These are phyloP conservation scores for Pythium phragmitis DNA, from an alignment of 352 stramenopile species.

Conservation along the genomic window DNA sequence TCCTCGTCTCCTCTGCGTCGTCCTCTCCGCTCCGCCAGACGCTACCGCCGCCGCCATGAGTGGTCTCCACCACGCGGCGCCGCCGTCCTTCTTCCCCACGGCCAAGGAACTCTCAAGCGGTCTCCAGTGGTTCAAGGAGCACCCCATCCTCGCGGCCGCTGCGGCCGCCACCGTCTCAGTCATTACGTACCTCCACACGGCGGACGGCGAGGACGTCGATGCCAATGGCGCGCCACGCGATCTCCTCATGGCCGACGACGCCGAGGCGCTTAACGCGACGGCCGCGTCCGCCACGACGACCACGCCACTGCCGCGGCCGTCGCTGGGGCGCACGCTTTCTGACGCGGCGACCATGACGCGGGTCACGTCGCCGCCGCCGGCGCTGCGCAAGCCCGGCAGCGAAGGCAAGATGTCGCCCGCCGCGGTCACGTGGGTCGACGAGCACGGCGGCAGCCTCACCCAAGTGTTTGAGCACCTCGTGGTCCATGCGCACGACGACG, in stretches of 20 bases:
- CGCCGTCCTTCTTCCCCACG: conserved; percentile 82
- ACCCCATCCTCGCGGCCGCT: conserved; percentile 74
- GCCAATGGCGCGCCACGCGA: not conserved
- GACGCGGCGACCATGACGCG: not conserved
- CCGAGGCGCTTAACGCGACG: not conserved
- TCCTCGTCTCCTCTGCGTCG: not conserved
- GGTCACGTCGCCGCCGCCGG: conserved; percentile 22
- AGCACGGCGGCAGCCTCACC: conserved; percentile 74
- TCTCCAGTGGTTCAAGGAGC: conserved; percentile 85
- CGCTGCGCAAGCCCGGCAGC: conserved; percentile 29
- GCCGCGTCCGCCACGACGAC: not conserved
- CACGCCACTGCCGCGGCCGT: no score
- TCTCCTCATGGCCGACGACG: conserved; percentile 2
- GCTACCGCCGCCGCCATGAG: conserved; percentile 29
- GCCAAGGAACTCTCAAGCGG: conserved; percentile 81
- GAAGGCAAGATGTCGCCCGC: conserved; percentile 48
- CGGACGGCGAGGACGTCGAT: conserved; percentile 20
- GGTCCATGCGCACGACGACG: conserved; percentile 11
- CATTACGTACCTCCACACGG: conserved; percentile 78
- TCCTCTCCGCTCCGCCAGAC: not conserved
- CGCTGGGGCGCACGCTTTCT: not conserved
- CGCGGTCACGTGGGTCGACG: conserved; percentile 80
- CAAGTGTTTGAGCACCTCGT: conserved; percentile 61
- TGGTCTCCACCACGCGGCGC: conserved; percentile 35
- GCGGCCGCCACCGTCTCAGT: conserved; percentile 80